A percentile compares a stretch with the other conserved stretches of the same genome.
Conservation (phyloP, 2,329 filamentous ascomycete species). For the Aspergillus vadensis region DNA sequence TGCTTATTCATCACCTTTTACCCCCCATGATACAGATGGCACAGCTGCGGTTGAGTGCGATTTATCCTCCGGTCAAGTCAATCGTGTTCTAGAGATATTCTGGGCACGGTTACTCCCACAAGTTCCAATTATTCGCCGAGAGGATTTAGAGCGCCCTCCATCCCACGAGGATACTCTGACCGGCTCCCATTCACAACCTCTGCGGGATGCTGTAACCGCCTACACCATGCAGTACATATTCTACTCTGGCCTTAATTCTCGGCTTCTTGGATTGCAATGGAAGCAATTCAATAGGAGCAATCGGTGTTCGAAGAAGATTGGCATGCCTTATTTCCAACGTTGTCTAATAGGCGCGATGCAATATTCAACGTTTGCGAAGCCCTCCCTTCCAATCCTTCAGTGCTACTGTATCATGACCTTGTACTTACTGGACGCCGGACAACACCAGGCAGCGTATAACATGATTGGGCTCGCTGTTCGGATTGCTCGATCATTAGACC, state of each 20-base stretch:
- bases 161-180: constrained; percentile 15
- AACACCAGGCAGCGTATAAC: constrained; percentile 26
- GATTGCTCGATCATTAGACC: constrained; percentile 20
- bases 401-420: constrained; percentile 25
- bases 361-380: constrained; percentile 17
- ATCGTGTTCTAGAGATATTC: background rate
- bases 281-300: constrained; percentile 7
- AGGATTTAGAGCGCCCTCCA: background rate
- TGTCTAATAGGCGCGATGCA: constrained; percentile 17
- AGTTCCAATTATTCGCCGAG: constrained; percentile 4
- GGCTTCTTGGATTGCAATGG: constrained; percentile 22
- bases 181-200: constrained; percentile 2
- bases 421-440: constrained; percentile 23
- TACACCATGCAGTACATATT: constrained; percentile 22
- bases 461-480: constrained; percentile 25
- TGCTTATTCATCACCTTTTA: background rate
- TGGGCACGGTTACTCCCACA: constrained; percentile 2
- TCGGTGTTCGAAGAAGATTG: constrained; percentile 2
- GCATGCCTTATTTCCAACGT: constrained; percentile 25
- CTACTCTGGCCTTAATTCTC: constrained; percentile 19
- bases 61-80: background rate
- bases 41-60: background rate
- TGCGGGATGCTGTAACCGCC: constrained; percentile 24
- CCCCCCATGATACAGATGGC: background rate
- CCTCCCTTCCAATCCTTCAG: constrained; percentile 19